Base-by-base conservation (phyloP, 2,329 filamentous ascomycete species). In the Aspergillus tanneri region DNA sequence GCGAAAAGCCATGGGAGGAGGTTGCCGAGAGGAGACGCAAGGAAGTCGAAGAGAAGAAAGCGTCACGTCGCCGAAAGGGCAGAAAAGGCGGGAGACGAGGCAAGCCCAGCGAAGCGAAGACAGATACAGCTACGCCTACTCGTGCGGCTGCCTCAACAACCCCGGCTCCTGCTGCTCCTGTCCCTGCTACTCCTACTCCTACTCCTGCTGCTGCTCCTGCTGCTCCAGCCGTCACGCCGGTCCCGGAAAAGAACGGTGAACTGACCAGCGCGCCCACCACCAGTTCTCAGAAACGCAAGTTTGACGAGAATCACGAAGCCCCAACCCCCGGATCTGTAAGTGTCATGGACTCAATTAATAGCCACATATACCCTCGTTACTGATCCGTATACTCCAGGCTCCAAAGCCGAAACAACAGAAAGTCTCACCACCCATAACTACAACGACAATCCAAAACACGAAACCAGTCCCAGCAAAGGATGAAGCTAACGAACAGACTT, bases 1-100 rank as follows among this genome's bases (percentile, higher is more conserved):
- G 92, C 4, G 89, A 96, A 72, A 87, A 85, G 69, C 87, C 90
- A 0, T 97, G 93, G 93, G 86, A 91, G 64, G 81, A 81, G 44
- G 76, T 83, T 28, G 82, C 84, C 11, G 81, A 79, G 59, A 75
- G 73, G 42, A 79, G 85, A 58, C 82, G 86, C 59, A 80, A 82
- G 43, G 82, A 85, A 55, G 75, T 80, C 47, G 75, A 80, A 45
- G 74, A 70, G 72, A 79, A 69, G 73, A 79, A 69, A 77, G 79
- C 70, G 76, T 81, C 70, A 65, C 79, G 69, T 71, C 83, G 77
- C 71, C 82, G 74, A 72, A 79, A 77, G 56, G 72, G 73, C 51
- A 79, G 76, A 58, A 75, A 67, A 63, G 69, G 72, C 68, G 80
- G 81, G 39, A 83, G 86, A 59, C 86, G 84, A 65, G 74, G 69